These are phyloP conservation scores for Pichia paraexigua DNA, from an alignment of 805 yeast species.

Conservation along the genomic window DNA sequence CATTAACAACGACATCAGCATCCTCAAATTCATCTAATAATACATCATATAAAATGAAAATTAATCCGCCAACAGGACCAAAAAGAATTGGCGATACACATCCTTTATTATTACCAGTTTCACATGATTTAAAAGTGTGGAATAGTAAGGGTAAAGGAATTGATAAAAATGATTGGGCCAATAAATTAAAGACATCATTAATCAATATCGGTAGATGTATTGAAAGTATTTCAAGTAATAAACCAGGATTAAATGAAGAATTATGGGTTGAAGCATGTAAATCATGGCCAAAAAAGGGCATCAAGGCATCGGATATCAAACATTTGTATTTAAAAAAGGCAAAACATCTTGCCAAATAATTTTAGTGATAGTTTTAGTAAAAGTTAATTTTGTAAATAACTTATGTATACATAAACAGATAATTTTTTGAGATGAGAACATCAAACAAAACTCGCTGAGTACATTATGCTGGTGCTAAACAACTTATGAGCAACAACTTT, in stretches of 20 bases:
- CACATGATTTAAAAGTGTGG: conserved; percentile 25
- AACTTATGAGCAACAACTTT: no score
- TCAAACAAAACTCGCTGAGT: no score
- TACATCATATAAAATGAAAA: neutral
- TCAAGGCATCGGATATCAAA: conserved; percentile 23
- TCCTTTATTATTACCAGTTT: conserved; percentile 23
- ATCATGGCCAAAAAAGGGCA: conserved; percentile 30
- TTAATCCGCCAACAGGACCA: conserved; percentile 11
- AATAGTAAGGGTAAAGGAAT: conserved; percentile 26
- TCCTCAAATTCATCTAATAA: neutral
- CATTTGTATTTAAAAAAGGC: conserved; percentile 27
- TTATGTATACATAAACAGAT: neutral
- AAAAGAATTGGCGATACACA: conserved; percentile 10
- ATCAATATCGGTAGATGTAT: conserved; percentile 26
- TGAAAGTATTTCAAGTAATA: conserved; percentile 18
- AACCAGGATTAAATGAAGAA: conserved; percentile 18
- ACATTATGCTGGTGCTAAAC: no score
- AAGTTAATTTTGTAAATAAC: neutral
- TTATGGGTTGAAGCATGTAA: conserved; percentile 27
- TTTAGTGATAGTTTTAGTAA: neutral
- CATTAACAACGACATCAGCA: neutral
- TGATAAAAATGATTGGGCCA: conserved; percentile 27
- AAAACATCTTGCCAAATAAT: conserved; percentile 7
- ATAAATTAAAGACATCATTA: conserved; percentile 22
- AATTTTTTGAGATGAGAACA: no score